Percentiles rank a stretch among this genome's conserved stretches.
These are phyloP conservation scores for Trifolium dubium DNA, from an alignment of 306 rosid species.

Conservation along the genomic window DNA sequence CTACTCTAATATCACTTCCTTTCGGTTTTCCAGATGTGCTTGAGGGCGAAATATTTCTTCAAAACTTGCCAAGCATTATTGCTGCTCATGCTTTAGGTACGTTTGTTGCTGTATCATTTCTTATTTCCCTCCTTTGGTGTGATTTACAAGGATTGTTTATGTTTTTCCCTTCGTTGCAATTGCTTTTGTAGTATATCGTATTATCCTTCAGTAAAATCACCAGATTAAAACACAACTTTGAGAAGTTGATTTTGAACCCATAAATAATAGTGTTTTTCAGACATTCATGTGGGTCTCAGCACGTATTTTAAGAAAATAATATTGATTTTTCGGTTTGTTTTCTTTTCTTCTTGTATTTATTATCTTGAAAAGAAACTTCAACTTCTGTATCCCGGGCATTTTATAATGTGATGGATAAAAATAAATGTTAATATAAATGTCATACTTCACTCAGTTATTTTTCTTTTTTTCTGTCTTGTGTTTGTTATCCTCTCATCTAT, in stretches of 20 bases:
- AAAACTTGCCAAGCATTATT: constrained; percentile 89
- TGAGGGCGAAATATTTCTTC: constrained; percentile 96
- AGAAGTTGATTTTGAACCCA: constrained; percentile 28
- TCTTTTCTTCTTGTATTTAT: constrained; percentile 10
- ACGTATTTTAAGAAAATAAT: not conserved
- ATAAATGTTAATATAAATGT: constrained; percentile 3
- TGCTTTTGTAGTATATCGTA: not conserved
- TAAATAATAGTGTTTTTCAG: not conserved
- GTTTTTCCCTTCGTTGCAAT: constrained; percentile 31
- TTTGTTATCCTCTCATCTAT: constrained; percentile 25
- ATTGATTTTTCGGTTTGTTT: not conserved
- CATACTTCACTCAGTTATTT: not conserved
- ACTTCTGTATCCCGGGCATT: not conserved
- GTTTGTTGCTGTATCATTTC: constrained; percentile 18
- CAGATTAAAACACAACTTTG: constrained; percentile 8
- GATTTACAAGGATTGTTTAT: constrained; percentile 18
- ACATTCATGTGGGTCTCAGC: constrained; percentile 13
- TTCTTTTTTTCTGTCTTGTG: not conserved
- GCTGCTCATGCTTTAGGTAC: constrained; percentile 93
- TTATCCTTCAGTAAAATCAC: constrained; percentile 3
- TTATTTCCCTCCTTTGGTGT: constrained; percentile 16
- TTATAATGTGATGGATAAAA: constrained; percentile 8
- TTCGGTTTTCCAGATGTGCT: constrained; percentile 68
- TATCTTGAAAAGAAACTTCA: not conserved
- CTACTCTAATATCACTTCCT: constrained; percentile 33